phyloP scores from a whole-genome alignment of 176 grass and related monocot genomes.

The Triticum turgidum region DNA sequence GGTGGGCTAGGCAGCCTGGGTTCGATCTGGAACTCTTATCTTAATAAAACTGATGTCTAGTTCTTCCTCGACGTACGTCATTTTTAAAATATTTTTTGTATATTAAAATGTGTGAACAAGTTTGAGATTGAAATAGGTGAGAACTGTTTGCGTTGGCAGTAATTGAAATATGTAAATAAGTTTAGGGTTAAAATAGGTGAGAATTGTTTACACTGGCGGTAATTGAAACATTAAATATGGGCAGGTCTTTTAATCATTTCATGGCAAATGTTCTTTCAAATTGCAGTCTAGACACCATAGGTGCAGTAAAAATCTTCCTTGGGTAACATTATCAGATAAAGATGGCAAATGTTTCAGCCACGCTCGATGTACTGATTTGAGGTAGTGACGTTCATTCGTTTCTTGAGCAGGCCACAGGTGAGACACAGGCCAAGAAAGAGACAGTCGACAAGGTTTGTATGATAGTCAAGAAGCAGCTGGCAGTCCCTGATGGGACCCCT shows the following conservation, averaged over 20 bases:
- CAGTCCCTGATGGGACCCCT: constrained; percentile 33
- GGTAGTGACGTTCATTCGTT: neutral
- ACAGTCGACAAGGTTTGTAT: constrained; percentile 62
- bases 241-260: neutral
- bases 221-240: neutral
- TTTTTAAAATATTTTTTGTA: neutral
- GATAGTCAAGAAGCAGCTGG: constrained; percentile 67
- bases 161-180: neutral
- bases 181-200: neutral
- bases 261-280: neutral
- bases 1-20: neutral
- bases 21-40: neutral
- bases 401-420: constrained; percentile 50
- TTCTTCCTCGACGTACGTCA: neutral
- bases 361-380: neutral
- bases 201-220: neutral
- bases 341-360: neutral
- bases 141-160: neutral
- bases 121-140: neutral
- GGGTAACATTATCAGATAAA: neutral
- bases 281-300: neutral
- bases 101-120: constrained; percentile 1
- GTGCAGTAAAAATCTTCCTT: neutral
- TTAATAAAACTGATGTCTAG: neutral
- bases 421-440: constrained; percentile 57